Conservation (phyloP, 2,329 filamentous ascomycete genomes). For the Chalaropsis ovoidea region DNA sequence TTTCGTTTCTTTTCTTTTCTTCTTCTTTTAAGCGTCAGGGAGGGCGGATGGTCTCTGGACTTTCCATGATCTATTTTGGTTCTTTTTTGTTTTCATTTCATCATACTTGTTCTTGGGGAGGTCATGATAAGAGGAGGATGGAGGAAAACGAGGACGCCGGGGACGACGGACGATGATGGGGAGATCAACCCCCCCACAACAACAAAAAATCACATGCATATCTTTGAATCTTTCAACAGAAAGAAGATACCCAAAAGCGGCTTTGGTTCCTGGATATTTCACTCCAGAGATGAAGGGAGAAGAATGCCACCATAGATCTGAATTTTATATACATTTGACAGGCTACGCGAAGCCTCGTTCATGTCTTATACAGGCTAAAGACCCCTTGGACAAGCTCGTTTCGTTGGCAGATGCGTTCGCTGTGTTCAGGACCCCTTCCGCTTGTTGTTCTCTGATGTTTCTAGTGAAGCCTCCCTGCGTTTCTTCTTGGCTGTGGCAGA, state of each 20-base stretch:
- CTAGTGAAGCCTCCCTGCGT: neutral
- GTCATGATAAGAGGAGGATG: neutral
- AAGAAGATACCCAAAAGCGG: slow-evolving; percentile 11
- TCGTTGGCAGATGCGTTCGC: neutral
- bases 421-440: neutral
- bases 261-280: neutral
- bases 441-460: neutral
- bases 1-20: slow-evolving; percentile 7
- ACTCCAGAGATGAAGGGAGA: neutral
- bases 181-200: neutral
- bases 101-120: neutral
- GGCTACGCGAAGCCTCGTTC: neutral
- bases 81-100: neutral
- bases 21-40: slow-evolving; percentile 13
- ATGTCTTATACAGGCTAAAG: neutral
- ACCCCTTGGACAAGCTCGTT: neutral
- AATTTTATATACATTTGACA: neutral
- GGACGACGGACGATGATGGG: neutral
- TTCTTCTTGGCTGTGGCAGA: too few species aligned
- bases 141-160: neutral
- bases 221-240: slow-evolving; percentile 12
- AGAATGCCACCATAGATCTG: neutral
- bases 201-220: neutral
- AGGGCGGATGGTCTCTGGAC: neutral
- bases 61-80: neutral